These are phyloP conservation scores for Protomyces inouyei DNA, from an alignment of 1,139 yeast species.

Conservation along the genomic window DNA sequence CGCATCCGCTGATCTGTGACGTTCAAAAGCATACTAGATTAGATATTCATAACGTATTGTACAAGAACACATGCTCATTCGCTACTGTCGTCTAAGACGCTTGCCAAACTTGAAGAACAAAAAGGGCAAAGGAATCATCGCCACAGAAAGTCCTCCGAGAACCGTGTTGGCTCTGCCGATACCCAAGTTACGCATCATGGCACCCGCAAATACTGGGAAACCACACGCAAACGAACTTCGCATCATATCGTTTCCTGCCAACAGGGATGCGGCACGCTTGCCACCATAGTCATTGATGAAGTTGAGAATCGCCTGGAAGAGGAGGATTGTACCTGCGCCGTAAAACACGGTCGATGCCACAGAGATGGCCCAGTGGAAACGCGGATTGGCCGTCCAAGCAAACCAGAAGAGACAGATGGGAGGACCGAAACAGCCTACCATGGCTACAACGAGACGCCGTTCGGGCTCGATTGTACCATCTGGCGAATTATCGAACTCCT, in stretches of 20 bases:
- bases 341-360: constrained; percentile 69
- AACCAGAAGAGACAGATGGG: constrained; percentile 75
- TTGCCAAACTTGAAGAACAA: constrained; percentile 50
- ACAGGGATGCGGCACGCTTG: constrained; percentile 73
- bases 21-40: no score
- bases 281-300: constrained; percentile 69
- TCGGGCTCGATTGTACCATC: constrained; percentile 66
- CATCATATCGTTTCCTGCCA: constrained; percentile 59
- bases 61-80: neutral
- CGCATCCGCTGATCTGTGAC: no score
- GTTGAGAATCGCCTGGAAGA: constrained; percentile 46
- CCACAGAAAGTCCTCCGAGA: constrained; percentile 52
- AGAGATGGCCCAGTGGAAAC: constrained; percentile 75
- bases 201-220: constrained; percentile 58
- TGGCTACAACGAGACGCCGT: constrained; percentile 69
- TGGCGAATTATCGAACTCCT: constrained; percentile 14
- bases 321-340: constrained; percentile 54
- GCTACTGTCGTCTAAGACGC: constrained; percentile 9
- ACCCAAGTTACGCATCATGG: constrained; percentile 53
- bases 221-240: constrained; percentile 55
- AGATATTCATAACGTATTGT: no score
- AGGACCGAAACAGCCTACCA: constrained; percentile 59
- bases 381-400: constrained; percentile 64
- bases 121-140: constrained; percentile 64
- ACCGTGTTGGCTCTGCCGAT: constrained; percentile 37